Evolutionary conservation across 1,284 basidiomycete species (phyloP), one percentile per base, ranked within the genome.

Genomic region (Cryptococcus sp.): DNA sequence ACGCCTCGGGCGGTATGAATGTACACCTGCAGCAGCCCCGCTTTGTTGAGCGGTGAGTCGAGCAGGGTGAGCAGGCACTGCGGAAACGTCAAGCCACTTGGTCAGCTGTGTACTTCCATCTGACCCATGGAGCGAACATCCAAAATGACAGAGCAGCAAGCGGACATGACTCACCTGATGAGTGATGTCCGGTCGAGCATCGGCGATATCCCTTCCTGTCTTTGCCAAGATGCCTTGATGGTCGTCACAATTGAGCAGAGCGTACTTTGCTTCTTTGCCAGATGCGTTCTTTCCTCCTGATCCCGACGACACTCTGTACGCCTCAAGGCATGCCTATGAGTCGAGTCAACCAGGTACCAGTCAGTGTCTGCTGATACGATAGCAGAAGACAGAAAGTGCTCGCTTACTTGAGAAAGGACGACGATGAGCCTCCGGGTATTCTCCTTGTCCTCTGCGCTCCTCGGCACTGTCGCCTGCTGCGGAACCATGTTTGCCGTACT

Each of bases 181-280:
- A 0, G 96, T 99, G 73, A 99, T 99, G 79, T 99, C 96, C 5
- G 96, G 95, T 63, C 95, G 82, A 19, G 96, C 95, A 79, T 98
- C 94, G 20, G 96, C 94, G 67, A 99, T 99, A 80, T 99, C 96
- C 69, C 95, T 84, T 27, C 93, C 93, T 3, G 94, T 97, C 81
- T 97, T 98, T 7, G 96, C 95, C 60, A 99, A 83, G 63, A 99
- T 96, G 51, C 95, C 93, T 78, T 99, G 95, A 80, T 99, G 95
- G 70, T 99, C 95, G 78, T 99, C 95, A 79, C 96, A 99, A 80
- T 99, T 99, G 66, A 99, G 81, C 58, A 99, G 82, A 17, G 93
- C 93, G 78, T 98, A 98, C 81, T 98, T 97, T 64, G 93, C 91
- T 64, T 94, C 91, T 64, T 85, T 85, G 2, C 80, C 83, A 41